A percentile compares a stretch with the other conserved stretches of the same genome.
Evolutionary conservation across 1,139 yeast genomes (phyloP).

Genomic region (Yamadazyma atlantica): DNA sequence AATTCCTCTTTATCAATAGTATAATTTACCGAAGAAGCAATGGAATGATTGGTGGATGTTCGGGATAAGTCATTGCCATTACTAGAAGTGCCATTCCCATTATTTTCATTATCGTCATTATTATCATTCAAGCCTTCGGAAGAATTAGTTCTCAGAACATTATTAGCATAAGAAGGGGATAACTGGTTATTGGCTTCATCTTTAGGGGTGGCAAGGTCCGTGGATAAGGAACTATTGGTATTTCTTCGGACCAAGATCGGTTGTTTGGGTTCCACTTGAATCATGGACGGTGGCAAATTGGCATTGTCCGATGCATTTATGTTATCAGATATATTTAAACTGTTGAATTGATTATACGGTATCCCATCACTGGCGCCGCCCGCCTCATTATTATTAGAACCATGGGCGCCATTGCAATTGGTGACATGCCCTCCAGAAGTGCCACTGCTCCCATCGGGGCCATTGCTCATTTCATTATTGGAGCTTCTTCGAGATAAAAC

Average conservation of each 20-base stretch:
- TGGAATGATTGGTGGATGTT: constrained; percentile 40
- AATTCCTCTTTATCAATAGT: constrained; percentile 15
- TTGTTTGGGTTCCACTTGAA: constrained; percentile 62
- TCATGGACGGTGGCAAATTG: constrained; percentile 66
- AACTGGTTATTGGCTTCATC: constrained; percentile 8
- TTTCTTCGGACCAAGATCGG: constrained; percentile 56
- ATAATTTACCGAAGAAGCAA: constrained; percentile 14
- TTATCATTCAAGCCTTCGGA: constrained; percentile 9
- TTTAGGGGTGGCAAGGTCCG: constrained; percentile 9
- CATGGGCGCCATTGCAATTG: constrained; percentile 3
- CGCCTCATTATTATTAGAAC: not conserved
- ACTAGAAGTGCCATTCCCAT: constrained; percentile 16
- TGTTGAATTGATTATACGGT: constrained; percentile 12
- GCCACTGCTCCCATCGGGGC: constrained; percentile 6
- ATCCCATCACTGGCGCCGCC: constrained; percentile 10
- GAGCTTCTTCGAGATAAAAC: constrained; percentile 42
- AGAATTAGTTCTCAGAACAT: constrained; percentile 1
- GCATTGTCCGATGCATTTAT: too few relatives aligned
- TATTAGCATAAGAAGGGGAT: constrained; percentile 9
- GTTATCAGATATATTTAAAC: constrained; percentile 7
- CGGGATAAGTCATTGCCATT: constrained; percentile 18
- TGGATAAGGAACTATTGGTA: constrained; percentile 26
- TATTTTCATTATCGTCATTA: constrained; percentile 14
- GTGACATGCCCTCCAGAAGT: constrained; percentile 3
- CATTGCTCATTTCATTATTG: constrained; percentile 10